Base-by-base conservation (phyloP, 495 filamentous ascomycete species). In the Tuber brumale region DNA sequence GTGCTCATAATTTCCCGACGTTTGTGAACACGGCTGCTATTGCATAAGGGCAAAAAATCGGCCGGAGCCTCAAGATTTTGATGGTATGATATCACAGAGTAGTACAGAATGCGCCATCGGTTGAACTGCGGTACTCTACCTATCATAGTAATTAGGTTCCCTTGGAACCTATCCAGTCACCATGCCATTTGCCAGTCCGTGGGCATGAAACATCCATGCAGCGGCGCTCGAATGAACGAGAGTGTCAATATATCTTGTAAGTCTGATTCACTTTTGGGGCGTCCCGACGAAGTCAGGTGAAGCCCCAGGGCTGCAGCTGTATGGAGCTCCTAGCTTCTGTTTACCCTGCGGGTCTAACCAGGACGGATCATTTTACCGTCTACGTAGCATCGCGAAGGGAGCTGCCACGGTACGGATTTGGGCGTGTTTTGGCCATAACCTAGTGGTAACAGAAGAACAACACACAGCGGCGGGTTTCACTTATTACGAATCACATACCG, bases 321-420 rank as follows among this genome's bases (percentile, higher is more conserved):
- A 73, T 76, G 76, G 48, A 44, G 61, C 75, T 73, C 45, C 75
- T 79, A 73, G 73, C 73, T 79, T 80, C 75, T 80, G 27, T 35
- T 66, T 19, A 66, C 27, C 2, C 27, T 35, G 57, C 57, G 6
- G 57, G 57, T 5, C 31, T 35, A 66, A 35, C 57, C 27, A 35
- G 12, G 57, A 35, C 27, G 57, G 57, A 35, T 35, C 27, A 5
- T 66, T 66, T 66, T 35, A 35, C 57, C 31, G 19, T 14, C 27
- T 66, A 66, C 57, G 57, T 66, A 66, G 27, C 27, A 35, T 66
- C 16, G 27, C 14, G 57, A 35, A 18, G 19, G 57, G 3, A 31
- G 57, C 35, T 66, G 57, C 27, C 57, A 66, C 57, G 27, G 27
- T 66, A 66, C 27, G 16, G 27, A 35, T 35, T 66, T 35, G 7